Evolutionary conservation across 495 filamentous ascomycete species (phyloP).

Genomic region (Cetradonia linearis): DNA sequence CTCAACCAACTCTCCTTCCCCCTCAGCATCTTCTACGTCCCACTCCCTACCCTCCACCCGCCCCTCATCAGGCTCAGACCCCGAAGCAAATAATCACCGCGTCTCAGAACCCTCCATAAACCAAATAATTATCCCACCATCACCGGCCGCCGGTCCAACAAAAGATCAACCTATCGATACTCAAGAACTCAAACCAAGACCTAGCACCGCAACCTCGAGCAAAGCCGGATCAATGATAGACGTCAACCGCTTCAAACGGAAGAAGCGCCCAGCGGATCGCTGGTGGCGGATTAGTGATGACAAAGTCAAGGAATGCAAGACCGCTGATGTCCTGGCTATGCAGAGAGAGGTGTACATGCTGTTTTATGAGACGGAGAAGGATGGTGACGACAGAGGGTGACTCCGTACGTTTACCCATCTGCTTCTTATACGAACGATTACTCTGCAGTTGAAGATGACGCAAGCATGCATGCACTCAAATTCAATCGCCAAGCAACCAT

Average conservation of each 20-base stretch:
- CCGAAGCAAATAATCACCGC: not conserved
- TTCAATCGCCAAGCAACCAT: no score
- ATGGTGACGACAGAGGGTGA: not conserved
- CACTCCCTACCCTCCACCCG: constrained; percentile 22
- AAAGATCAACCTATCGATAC: not conserved
- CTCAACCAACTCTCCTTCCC: constrained; percentile 23
- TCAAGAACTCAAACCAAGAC: constrained; percentile 1
- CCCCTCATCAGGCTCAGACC: constrained; percentile 17
- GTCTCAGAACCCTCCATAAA: not conserved
- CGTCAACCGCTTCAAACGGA: constrained; percentile 23
- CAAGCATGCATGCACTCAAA: no score
- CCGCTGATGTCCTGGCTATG: constrained; percentile 82
- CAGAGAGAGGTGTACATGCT: constrained; percentile 91
- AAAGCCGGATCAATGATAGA: constrained; percentile 14
- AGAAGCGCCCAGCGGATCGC: constrained; percentile 53
- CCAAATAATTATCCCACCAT: not conserved
- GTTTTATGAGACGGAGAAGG: constrained; percentile 76
- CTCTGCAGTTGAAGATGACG: no score
- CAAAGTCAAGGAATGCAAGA: constrained; percentile 88
- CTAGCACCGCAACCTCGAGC: constrained; percentile 3
- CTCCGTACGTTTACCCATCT: not conserved
- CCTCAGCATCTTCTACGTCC: constrained; percentile 33
- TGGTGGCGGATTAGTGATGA: constrained; percentile 99
- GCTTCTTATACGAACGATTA: not conserved
- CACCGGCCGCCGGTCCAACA: not conserved